Conservation (phyloP, 768 basidiomycete species). For the Gloeopeniophorella convolvens region DNA sequence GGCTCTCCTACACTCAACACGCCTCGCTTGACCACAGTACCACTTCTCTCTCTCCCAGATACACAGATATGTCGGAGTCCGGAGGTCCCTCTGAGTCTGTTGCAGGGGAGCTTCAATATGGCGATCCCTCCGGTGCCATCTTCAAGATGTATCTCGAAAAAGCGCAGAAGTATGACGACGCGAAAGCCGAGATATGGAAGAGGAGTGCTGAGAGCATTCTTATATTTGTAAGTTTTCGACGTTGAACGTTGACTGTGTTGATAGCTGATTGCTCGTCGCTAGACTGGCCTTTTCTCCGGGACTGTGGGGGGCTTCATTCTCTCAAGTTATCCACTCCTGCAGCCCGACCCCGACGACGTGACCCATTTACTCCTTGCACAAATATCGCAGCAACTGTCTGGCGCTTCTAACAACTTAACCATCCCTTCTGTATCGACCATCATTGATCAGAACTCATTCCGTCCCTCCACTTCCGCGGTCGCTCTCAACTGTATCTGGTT, state of each 20-base stretch:
- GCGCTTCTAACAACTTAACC: no score
- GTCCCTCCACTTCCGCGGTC: not conserved
- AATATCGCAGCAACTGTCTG: slow-evolving; percentile 11
- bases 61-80: no score
- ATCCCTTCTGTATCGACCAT: no score
- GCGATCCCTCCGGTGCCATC: not conserved
- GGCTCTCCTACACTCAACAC: no score
- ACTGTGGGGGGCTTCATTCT: slow-evolving; percentile 1
- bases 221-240: slow-evolving; percentile 3
- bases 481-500: no score
- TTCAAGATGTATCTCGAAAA: not conserved
- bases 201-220: not conserved
- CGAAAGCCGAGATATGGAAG: not conserved
- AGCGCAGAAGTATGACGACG: not conserved
- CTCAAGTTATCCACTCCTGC: not conserved
- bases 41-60: no score
- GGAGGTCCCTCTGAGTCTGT: no score
- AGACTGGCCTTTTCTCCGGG: slow-evolving; percentile 9
- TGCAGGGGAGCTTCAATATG: no score
- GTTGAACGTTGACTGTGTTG: no score
- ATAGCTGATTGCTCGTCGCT: no score
- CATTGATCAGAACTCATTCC: no score
- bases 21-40: no score
- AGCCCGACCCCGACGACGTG: not conserved
- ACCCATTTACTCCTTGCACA: slow-evolving; percentile 9